Base-by-base conservation (phyloP, 345 rosid species). In the Pistacia integerrima region DNA sequence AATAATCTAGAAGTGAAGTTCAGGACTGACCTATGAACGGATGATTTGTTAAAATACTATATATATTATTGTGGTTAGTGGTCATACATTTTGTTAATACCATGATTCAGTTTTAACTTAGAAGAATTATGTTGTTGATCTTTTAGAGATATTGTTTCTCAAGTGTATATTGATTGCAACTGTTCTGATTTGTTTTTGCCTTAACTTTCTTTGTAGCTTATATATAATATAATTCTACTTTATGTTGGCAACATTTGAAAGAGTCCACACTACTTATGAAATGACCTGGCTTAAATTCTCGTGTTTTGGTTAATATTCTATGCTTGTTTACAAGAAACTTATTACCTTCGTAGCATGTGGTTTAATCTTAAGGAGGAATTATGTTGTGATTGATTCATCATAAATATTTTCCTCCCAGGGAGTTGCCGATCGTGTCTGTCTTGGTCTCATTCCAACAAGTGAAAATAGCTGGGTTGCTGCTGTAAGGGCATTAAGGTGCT, bases 401-500 rank as follows among this genome's bases (percentile, higher is more conserved):
- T 30, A 28, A 64, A 58, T 46, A 64, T 73, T 66, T 75, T 57
- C 41, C 68, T 79, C 41, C 35, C 80, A 92, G 98, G 94, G 94
- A 82, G 87, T 95, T 75, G 99, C 99, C 25, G 84, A 92, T 82
- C 89, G 97, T 83, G 96, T 95, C 81, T 84, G 90, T 84, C 96
- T 95, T 70, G 97, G 99, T 73, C 99, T 93, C 73, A 82, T 95
- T 77, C 99, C 99, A 14, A 80, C 93, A 49, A 93, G 99, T 75
- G 98, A 92, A 83, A 92, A 82, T 70, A 88, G 96, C 86, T 95
- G 98, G 99, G 81, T 77, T 44, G 91, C 97, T 72, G 99, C 98
- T 76, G 84, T 95, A 62, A 83, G 80, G 83, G 92, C 98, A 67
- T 84, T 95, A 88, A 92, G 97, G 99, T 95, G 76, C 73, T 72